A percentile compares a stretch with the other conserved stretches of the same genome.
Conservation (phyloP, 495 filamentous ascomycete genomes). For the Penicillium silybi region DNA sequence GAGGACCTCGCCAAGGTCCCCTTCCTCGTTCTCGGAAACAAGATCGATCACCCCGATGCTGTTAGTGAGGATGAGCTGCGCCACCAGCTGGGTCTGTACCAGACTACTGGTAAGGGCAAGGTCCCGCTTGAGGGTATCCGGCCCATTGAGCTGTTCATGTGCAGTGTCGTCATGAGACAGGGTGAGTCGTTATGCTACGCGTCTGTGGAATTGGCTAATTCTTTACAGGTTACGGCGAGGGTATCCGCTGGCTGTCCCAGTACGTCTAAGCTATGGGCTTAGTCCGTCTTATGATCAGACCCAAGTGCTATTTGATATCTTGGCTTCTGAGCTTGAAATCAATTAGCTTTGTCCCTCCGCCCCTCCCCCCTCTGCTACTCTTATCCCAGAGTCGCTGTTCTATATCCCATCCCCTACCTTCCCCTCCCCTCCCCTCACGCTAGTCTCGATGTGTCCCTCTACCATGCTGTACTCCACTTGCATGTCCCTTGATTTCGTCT, state of each 20-base stretch:
- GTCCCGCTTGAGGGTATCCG: conserved; percentile 90
- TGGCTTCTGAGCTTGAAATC: not conserved
- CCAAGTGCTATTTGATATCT: not conserved
- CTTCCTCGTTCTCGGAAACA: conserved; percentile 94
- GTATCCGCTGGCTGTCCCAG: conserved; percentile 53
- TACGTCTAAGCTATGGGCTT: conserved; percentile 38
- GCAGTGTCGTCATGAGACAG: conserved; percentile 96
- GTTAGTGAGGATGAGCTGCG: conserved; percentile 92
- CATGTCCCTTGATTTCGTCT: conserved; percentile 2
- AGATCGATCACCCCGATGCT: conserved; percentile 96
- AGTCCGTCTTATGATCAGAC: not conserved
- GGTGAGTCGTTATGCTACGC: conserved; percentile 46
- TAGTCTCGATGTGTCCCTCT: too few species aligned
- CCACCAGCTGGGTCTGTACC: conserved; percentile 84
- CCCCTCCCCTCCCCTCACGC: not conserved
- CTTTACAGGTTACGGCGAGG: conserved; percentile 47
- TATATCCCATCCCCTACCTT: not conserved
- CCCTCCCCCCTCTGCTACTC: not conserved
- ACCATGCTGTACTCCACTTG: not conserved
- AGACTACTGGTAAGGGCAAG: conserved; percentile 98
- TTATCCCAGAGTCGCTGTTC: not conserved
- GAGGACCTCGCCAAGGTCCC: conserved; percentile 91
- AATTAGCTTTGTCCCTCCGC: not conserved
- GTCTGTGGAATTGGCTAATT: not conserved
- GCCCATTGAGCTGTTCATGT: conserved; percentile 98